phyloP scores from a whole-genome alignment of 2,329 filamentous ascomycete genomes.

The Ilyonectria sp. region DNA sequence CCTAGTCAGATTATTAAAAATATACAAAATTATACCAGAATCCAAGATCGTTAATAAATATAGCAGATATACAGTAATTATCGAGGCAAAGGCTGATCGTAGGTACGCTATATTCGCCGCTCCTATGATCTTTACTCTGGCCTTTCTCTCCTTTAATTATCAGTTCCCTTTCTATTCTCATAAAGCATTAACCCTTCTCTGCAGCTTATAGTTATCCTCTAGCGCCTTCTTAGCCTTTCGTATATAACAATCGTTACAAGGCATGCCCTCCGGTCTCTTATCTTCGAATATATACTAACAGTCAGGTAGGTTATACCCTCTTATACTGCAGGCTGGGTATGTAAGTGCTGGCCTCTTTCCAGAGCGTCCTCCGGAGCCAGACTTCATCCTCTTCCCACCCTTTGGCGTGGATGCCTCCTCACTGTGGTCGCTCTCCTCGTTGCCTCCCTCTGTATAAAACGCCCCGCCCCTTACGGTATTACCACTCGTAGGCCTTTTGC shows the following conservation, averaged over 20 bases:
- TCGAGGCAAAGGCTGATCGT: background rate
- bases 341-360: background rate
- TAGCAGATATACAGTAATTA: background rate
- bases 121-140: background rate
- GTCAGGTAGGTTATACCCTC: slow-evolving; percentile 1
- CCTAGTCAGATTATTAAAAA: background rate
- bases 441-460: background rate
- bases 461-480: background rate
- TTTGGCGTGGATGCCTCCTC: background rate
- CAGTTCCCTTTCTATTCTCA: background rate
- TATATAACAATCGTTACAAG: background rate
- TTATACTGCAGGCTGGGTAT: background rate
- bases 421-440: background rate
- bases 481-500: background rate
- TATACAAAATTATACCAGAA: background rate
- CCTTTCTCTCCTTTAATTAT: background rate
- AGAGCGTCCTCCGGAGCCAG: background rate
- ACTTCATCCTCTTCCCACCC: background rate
- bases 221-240: background rate
- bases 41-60: background rate
- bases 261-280: background rate
- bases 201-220: background rate
- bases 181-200: background rate
- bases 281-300: background rate
- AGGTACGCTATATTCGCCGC: background rate